Conservation (phyloP, 148 eudicot species). For the Chenopodium berlandieri region DNA sequence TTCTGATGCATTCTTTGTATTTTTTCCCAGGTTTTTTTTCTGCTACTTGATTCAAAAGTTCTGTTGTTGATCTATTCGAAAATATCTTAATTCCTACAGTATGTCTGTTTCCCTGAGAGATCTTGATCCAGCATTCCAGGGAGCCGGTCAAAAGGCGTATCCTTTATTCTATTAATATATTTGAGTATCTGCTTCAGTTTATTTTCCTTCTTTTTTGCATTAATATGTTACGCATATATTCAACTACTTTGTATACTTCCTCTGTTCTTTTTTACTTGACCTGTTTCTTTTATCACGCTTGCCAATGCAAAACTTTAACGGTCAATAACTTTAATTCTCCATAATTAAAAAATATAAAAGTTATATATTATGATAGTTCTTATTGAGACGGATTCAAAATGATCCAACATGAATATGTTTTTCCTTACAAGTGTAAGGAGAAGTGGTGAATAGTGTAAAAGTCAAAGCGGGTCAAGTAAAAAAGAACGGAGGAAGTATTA, state of each 20-base stretch:
- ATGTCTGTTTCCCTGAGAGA: conserved; percentile 91
- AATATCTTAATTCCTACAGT: background rate
- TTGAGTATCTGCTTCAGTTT: background rate
- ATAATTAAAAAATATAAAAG: no score
- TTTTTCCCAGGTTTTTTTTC: conserved; percentile 26
- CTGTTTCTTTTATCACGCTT: no score
- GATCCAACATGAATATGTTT: no score
- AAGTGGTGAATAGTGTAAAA: no score
- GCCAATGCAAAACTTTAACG: no score
- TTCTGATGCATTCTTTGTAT: background rate
- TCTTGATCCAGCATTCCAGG: conserved; percentile 91
- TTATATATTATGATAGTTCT: no score
- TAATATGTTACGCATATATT: background rate
- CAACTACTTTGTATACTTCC: no score
- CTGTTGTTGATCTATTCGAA: background rate
- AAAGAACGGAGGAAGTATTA: background rate
- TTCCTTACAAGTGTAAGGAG: no score
- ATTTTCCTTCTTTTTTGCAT: background rate
- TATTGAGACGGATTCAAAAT: no score
- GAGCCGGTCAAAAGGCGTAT: conserved; percentile 98
- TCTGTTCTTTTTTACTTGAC: no score
- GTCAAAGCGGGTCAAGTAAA: no score
- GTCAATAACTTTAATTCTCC: no score
- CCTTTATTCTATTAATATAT: conserved; percentile 39
- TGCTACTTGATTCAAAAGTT: conserved; percentile 19